Evolutionary conservation across 768 basidiomycete genomes (phyloP).

Genomic region (Suillus weaverae): DNA sequence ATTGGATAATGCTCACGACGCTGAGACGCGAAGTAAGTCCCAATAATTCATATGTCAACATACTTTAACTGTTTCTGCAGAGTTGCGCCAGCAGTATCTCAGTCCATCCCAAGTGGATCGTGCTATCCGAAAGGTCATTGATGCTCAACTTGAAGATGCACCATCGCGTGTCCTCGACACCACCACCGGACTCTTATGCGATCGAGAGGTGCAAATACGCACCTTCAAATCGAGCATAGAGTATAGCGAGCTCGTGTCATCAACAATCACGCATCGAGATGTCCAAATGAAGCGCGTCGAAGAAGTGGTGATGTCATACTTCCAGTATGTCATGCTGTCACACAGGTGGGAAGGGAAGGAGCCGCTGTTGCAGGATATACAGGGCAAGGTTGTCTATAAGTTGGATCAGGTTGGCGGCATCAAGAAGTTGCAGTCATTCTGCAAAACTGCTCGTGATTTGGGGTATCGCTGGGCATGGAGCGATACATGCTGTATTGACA

Average conservation of each 20-base stretch:
- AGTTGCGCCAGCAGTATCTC: background rate
- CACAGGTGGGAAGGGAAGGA: background rate
- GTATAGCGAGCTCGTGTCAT: background rate
- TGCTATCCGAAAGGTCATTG: background rate
- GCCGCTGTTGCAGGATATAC: background rate
- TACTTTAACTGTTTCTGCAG: background rate
- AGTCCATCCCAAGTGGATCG: background rate
- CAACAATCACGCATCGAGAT: background rate
- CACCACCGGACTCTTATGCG: background rate
- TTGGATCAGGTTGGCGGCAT: background rate
- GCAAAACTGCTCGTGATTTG: background rate
- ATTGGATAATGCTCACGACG: too few relatives aligned
- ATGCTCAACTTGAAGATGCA: background rate
- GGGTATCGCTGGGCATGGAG: background rate
- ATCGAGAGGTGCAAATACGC: background rate
- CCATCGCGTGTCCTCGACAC: background rate
- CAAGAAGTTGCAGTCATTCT: background rate
- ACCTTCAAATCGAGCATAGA: background rate
- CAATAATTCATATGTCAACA: background rate
- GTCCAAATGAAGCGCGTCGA: background rate
- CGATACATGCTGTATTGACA: background rate
- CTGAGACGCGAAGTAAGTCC: background rate
- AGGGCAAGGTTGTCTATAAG: background rate
- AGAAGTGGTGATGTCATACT: background rate
- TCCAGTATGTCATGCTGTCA: background rate